Evolutionary conservation across 2,329 filamentous ascomycete genomes (phyloP).

Genomic region (Verticillium isaacii): DNA sequence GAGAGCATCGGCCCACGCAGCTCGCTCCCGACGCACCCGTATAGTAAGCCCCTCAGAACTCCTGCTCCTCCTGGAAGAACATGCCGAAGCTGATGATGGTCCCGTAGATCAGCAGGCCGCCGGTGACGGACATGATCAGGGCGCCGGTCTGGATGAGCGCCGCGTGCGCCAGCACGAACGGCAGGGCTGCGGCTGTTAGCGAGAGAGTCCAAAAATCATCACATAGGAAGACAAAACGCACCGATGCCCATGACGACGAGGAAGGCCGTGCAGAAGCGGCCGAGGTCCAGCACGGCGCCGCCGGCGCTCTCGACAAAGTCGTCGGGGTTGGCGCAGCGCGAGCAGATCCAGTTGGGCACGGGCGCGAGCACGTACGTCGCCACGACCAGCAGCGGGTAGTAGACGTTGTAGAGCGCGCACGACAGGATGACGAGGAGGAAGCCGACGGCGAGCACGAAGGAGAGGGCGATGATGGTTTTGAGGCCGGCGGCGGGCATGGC

Average conservation of each 20-base stretch:
- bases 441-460: conserved; percentile 96
- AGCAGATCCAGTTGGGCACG: conserved; percentile 93
- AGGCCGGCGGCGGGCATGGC: conserved; percentile 76
- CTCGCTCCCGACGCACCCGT: too few species aligned
- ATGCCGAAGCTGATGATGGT: conserved; percentile 97
- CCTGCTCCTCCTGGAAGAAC: conserved; percentile 97
- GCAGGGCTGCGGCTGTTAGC: conserved; percentile 59
- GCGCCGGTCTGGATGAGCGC: conserved; percentile 76
- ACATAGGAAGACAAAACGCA: conserved; percentile 29
- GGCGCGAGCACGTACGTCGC: conserved; percentile 92
- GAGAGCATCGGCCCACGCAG: too few species aligned
- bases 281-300: conserved; percentile 84
- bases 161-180: conserved; percentile 81
- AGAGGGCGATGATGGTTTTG: conserved; percentile 98
- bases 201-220: too few species aligned
- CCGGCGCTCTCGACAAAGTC: conserved; percentile 88
- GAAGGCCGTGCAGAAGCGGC: conserved; percentile 90
- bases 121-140: conserved; percentile 92
- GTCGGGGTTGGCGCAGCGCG: conserved; percentile 83
- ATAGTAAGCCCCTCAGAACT: conserved; percentile 58
- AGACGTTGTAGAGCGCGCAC: conserved; percentile 90
- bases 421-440: conserved; percentile 99
- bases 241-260: conserved; percentile 96
- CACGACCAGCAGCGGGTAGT: conserved; percentile 92
- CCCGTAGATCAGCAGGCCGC: conserved; percentile 90